phyloP scores from a whole-genome alignment of 331 rosid species.

The Dryas integrifolia region DNA sequence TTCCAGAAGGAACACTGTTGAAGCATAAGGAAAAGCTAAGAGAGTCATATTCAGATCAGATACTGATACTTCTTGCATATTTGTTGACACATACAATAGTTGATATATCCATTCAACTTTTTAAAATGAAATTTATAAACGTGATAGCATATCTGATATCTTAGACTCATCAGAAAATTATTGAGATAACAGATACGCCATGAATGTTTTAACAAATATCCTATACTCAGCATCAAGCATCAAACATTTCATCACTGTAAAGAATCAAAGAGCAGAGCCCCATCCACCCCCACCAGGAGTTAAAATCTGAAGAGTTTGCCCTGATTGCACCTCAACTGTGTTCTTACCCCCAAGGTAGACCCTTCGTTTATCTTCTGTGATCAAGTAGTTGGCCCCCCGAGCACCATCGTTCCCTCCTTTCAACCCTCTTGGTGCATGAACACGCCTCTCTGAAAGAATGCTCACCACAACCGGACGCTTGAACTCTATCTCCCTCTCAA shows the following conservation, averaged over 20 bases:
- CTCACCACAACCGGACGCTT: slow-evolving; percentile 60
- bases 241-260: neutral
- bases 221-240: neutral
- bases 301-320: slow-evolving; percentile 73
- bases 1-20: neutral
- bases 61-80: too few relatives aligned
- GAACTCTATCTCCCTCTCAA: slow-evolving; percentile 79
- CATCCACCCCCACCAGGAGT: slow-evolving; percentile 97
- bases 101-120: too few relatives aligned
- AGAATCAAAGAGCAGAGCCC: slow-evolving; percentile 52
- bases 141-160: too few relatives aligned
- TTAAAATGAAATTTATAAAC: too few relatives aligned
- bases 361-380: slow-evolving; percentile 57
- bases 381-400: slow-evolving; percentile 69
- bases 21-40: neutral
- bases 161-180: too few relatives aligned
- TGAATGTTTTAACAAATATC: too few relatives aligned
- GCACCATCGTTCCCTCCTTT: slow-evolving; percentile 72
- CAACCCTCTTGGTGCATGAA: slow-evolving; percentile 76
- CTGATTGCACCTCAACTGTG: slow-evolving; percentile 55
- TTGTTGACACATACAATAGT: too few relatives aligned
- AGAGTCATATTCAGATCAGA: neutral
- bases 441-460: slow-evolving; percentile 91
- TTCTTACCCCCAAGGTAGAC: slow-evolving; percentile 82
- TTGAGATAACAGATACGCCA: too few relatives aligned